Conservation (phyloP, 208 protist species). For the Trypanosoma platydactyli region DNA sequence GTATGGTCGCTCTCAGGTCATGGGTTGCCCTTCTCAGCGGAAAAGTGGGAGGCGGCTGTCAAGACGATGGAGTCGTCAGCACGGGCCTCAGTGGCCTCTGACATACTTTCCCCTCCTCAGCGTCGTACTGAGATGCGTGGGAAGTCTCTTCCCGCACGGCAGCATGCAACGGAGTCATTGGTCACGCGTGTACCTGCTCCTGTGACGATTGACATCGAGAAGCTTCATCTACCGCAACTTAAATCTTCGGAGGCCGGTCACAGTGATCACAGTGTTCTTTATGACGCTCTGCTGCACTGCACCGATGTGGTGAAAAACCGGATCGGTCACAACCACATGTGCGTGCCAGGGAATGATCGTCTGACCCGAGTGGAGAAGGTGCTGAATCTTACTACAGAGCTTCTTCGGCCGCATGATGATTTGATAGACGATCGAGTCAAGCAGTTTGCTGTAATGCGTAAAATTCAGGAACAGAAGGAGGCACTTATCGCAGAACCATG, state of each 20-base stretch:
- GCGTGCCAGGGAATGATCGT: conserved; percentile 16
- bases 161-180: conserved; percentile 1
- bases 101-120: not conserved
- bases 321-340: conserved; percentile 21
- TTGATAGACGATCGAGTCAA: not conserved
- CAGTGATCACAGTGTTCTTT: conserved; percentile 38
- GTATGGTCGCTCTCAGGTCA: conserved; percentile 55
- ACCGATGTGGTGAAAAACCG: conserved; percentile 21
- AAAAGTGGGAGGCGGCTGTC: conserved; percentile 19
- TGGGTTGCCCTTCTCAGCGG: conserved; percentile 60
- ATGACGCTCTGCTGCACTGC: conserved; percentile 35
- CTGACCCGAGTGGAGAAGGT: conserved; percentile 19
- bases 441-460: conserved; percentile 11
- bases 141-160: conserved; percentile 10
- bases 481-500: conserved; percentile 60
- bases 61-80: conserved; percentile 15
- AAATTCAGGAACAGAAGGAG: conserved; percentile 41
- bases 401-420: not conserved
- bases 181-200: not conserved
- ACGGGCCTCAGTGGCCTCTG: not conserved
- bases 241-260: conserved; percentile 8
- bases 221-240: conserved; percentile 14
- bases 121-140: conserved; percentile 6
- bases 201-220: not conserved
- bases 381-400: not conserved